A percentile compares a stretch with the other conserved stretches of the same genome.
Conservation (phyloP, 257 asterid species). For the Capsicum chinense region DNA sequence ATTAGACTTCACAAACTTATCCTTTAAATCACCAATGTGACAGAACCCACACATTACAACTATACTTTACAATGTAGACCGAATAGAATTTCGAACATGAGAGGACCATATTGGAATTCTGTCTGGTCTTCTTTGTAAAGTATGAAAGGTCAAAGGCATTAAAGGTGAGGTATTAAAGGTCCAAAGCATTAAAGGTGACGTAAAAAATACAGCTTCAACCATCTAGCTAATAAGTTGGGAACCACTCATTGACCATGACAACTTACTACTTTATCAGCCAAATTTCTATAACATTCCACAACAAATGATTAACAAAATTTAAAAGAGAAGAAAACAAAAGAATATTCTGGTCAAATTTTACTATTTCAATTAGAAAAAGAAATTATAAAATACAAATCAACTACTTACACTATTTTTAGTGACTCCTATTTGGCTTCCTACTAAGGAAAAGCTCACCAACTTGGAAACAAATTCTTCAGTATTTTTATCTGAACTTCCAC, state of each 20-base stretch:
- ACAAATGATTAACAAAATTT: neutral
- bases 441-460: neutral
- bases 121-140: too few relatives aligned
- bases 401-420: neutral
- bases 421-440: neutral
- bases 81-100: too few relatives aligned
- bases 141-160: too few relatives aligned
- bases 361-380: neutral
- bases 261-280: neutral
- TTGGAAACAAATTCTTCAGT: slow-evolving; percentile 38
- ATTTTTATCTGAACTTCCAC: slow-evolving; percentile 51
- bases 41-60: too few relatives aligned
- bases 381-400: neutral
- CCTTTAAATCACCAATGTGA: too few relatives aligned
- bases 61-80: too few relatives aligned
- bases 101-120: too few relatives aligned
- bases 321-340: neutral
- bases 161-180: neutral
- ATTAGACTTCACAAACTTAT: too few relatives aligned
- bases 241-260: neutral
- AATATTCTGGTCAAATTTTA: neutral
- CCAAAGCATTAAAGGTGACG: neutral
- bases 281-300: neutral
- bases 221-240: neutral
- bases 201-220: neutral